Evolutionary conservation across 192 early-diverging fungal genomes (phyloP), one percentile per base, ranked within the genome.

Genomic region (Ramicandelaber brevisporus): DNA sequence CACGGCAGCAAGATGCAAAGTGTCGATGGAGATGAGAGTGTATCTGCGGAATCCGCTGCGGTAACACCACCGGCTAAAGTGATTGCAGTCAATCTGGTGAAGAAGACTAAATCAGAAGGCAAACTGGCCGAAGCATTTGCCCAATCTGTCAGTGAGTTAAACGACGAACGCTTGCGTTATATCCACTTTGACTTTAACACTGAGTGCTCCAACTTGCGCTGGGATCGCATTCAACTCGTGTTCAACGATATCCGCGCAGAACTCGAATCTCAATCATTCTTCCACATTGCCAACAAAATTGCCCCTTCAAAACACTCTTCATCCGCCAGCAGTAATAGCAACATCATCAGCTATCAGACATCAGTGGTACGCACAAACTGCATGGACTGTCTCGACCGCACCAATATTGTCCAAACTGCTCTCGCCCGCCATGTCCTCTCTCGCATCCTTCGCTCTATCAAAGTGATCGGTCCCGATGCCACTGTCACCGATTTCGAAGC

Each of bases 311-410:
- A 37, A 59, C 57, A 50, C 30, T 4, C 43, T 36, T 21, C 31
- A 41, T 10, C 21, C 34, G 22, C 26, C 12, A 6, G n/a, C n/a
- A n/a, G n/a, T n/a, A n/a, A n/a, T n/a, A 29, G 33, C n/a, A 29
- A 27, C 19, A 30, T 36, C 5, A 6, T 43, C 26, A 59, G 27
- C 36, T 33, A 17, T 28, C 59, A 49, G 48, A 34, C 25, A 14
- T 73, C 65, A 5, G 63, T 62, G 4, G 63, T 70, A 17, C 55
- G 76, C 10, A 66, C 70, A 6, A 97, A 97, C 43, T 97, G 88
- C 51, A 89, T 97, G 72, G 92, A 97, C 60, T 97, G 92, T 46
- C 55, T 97, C 16, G 92, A 97, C 47, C 59, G 92, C 4, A 97
- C 92, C 17, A 93, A 97, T 32, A 86, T 97, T 2, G 73, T 80